Conservation (phyloP, 2,329 filamentous ascomycete species). For the Penicillium occitanis region DNA sequence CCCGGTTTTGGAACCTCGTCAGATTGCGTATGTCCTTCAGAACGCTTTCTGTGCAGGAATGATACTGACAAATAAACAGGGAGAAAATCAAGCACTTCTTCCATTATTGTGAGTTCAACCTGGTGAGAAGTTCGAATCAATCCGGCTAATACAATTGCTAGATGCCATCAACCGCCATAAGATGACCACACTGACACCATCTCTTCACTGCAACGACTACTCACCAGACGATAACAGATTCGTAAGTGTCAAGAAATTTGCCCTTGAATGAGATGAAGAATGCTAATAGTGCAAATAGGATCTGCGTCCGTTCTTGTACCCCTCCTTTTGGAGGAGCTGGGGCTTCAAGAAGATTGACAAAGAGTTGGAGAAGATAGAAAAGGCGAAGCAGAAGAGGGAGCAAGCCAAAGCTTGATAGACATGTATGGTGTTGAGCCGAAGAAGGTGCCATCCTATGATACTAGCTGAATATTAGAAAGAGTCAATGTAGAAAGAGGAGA, state of each 20-base stretch:
- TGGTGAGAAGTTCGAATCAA: background rate
- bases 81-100: constrained; percentile 46
- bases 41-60: background rate
- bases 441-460: background rate
- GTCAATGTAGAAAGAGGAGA: background rate
- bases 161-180: constrained; percentile 22
- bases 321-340: constrained; percentile 27
- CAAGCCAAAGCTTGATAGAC: constrained; percentile 1
- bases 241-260: background rate
- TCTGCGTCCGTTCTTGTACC: constrained; percentile 52
- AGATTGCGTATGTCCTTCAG: constrained; percentile 19
- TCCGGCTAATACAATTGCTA: background rate
- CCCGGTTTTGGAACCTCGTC: constrained; percentile 31
- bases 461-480: background rate
- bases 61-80: background rate
- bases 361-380: constrained; percentile 31
- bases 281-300: constrained; percentile 35
- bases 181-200: constrained; percentile 22
- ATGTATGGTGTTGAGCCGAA: background rate
- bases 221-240: constrained; percentile 56
- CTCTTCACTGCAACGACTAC: constrained; percentile 37
- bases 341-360: constrained; percentile 47
- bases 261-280: background rate
- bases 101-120: constrained; percentile 19
- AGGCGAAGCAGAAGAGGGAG: constrained; percentile 8